Evolutionary conservation across 768 basidiomycete species (phyloP), one percentile per base, ranked within the genome.

Genomic region (Naematelia aurantialba): DNA sequence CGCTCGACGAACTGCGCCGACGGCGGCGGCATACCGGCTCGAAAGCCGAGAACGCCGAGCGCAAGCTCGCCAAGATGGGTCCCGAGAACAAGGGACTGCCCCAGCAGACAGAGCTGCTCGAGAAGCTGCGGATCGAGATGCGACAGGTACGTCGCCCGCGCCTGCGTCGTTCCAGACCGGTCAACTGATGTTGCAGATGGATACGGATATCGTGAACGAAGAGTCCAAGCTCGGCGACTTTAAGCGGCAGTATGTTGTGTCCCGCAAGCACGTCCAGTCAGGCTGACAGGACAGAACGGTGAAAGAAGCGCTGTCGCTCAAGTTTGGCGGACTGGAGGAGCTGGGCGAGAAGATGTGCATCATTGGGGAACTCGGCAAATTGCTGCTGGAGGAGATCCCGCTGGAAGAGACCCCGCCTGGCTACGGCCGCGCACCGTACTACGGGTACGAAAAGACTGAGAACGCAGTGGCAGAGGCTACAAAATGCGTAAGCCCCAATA

Each of bases 51-150:
- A 78, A 83, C 17, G 91, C 89, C 1, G 91, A 94, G 65, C 88
- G 82, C 80, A 94, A 93, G 73, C 82, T 97, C 34, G 84, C 82
- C 77, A 94, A 87, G 79, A 93, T 96, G 91, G 83, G 82, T 62
- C 82, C 88, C 0, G 89, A 92, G 75, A 85, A 93, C 79, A 97
- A 94, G 81, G 88, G 88, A 65, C 78, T 91, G 31, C 78, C 79
- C 1, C 66, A 79, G 55, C 92, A 94, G 76, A 87, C 85, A 1
- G 89, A 91, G 24, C 75, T 81, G 1, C 78, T 96, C 47, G 85
- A 85, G 65, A 79, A 79, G 13, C 78, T 93, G 26, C 82, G 87
- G 53, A 86, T 86, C 14, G 87, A 93, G 71, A 93, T 94, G 53
- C 53, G 75, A 27, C n/a, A 60, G 59, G 55, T 61, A 59, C 3